Conservation (phyloP, 306 rosid species). For the Glycine latifolia region DNA sequence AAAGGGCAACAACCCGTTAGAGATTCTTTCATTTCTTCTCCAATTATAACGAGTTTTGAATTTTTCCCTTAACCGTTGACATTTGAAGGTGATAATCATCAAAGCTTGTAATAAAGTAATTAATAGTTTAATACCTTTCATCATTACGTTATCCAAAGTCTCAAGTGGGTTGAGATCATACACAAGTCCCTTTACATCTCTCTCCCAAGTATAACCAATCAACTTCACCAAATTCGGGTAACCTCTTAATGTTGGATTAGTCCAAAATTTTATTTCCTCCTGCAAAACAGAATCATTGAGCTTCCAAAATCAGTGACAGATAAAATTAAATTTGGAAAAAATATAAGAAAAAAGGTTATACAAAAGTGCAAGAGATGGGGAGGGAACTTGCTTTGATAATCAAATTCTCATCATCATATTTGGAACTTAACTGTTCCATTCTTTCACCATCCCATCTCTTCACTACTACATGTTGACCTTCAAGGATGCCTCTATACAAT, state of each 20-base stretch:
- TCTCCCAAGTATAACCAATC: slow-evolving; percentile 69
- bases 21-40: not conserved
- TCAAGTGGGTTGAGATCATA: slow-evolving; percentile 67
- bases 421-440: slow-evolving; percentile 36
- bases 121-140: slow-evolving; percentile 54
- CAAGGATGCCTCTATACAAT: slow-evolving; percentile 60
- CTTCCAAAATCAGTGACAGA: not conserved
- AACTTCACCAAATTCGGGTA: slow-evolving; percentile 57
- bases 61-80: slow-evolving; percentile 3
- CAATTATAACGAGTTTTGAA: not conserved
- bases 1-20: not conserved
- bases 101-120: not conserved
- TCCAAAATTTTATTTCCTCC: slow-evolving; percentile 66
- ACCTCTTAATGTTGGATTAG: slow-evolving; percentile 50
- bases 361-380: not conserved
- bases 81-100: not conserved
- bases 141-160: slow-evolving; percentile 55
- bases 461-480: slow-evolving; percentile 52
- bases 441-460: slow-evolving; percentile 62
- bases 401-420: slow-evolving; percentile 49
- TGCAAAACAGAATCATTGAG: slow-evolving; percentile 37
- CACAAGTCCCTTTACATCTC: slow-evolving; percentile 61
- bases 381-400: slow-evolving; percentile 50
- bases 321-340: not conserved
- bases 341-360: not conserved